Conservation (phyloP, 176 grass and related monocot species). For the Tuctoria greenei region DNA sequence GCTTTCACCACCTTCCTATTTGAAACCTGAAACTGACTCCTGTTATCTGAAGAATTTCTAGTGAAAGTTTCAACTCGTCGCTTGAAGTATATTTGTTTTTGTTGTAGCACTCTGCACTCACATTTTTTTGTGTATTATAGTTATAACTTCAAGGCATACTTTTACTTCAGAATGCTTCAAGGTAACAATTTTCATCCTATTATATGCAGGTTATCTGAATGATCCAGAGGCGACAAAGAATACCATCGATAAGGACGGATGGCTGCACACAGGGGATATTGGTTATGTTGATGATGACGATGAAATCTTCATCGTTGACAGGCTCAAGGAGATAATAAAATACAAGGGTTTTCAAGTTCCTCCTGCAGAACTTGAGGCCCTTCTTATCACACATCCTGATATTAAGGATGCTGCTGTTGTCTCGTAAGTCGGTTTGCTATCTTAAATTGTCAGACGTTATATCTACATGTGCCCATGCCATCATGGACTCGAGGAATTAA, state of each 20-base stretch:
- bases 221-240: conserved; percentile 73
- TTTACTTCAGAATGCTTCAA: background rate
- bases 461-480: background rate
- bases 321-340: conserved; percentile 97
- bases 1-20: background rate
- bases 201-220: conserved; percentile 83
- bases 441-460: background rate
- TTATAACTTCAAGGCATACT: background rate
- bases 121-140: background rate
- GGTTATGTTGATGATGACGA: conserved; percentile 81
- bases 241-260: conserved; percentile 84
- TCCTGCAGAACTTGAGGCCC: conserved; percentile 86
- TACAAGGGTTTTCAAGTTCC: conserved; percentile 95
- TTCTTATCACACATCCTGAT: conserved; percentile 73
- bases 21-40: background rate
- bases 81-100: background rate
- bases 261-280: conserved; percentile 91
- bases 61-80: background rate
- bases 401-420: conserved; percentile 89
- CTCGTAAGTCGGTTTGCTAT: conserved; percentile 52
- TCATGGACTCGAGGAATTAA: background rate
- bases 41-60: background rate
- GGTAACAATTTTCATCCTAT: background rate
- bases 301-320: conserved; percentile 92
- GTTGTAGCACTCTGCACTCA: background rate